Conservation (phyloP, 805 yeast species). For the Pichia manshurica region DNA sequence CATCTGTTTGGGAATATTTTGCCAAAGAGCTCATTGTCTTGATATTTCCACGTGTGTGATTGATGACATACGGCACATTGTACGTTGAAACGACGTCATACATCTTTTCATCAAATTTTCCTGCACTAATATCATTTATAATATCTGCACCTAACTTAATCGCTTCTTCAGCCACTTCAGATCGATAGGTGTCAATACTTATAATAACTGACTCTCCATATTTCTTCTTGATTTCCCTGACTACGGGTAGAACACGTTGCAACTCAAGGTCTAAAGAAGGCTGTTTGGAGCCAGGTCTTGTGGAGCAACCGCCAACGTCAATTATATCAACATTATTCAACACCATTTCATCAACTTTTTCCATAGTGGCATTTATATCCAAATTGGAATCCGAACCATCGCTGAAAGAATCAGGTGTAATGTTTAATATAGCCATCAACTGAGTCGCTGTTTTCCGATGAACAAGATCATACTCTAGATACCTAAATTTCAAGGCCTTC, state of each 20-base stretch:
- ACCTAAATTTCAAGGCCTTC: conserved; percentile 19
- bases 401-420: conserved; percentile 93
- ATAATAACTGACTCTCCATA: conserved; percentile 39
- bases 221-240: conserved; percentile 49
- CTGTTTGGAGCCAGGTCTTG: conserved; percentile 75
- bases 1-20: conserved; percentile 38
- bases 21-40: conserved; percentile 61
- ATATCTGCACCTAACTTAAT: conserved; percentile 80
- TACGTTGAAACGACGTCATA: conserved; percentile 61
- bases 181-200: conserved; percentile 85
- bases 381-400: conserved; percentile 63
- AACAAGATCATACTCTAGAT: conserved; percentile 41
- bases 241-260: conserved; percentile 61
- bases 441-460: conserved; percentile 45
- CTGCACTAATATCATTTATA: conserved; percentile 86
- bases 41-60: conserved; percentile 82
- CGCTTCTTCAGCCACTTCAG: conserved; percentile 65
- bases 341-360: conserved; percentile 44
- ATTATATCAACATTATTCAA: conserved; percentile 64
- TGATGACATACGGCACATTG: conserved; percentile 72
- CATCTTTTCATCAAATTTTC: conserved; percentile 61
- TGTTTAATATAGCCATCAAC: conserved; percentile 82
- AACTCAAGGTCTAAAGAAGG: conserved; percentile 64
- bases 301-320: conserved; percentile 93
- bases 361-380: conserved; percentile 37